A percentile compares a stretch with the other conserved stretches of the same genome.
Conservation (phyloP, 83 land plant species). For the Thuja plicata region DNA sequence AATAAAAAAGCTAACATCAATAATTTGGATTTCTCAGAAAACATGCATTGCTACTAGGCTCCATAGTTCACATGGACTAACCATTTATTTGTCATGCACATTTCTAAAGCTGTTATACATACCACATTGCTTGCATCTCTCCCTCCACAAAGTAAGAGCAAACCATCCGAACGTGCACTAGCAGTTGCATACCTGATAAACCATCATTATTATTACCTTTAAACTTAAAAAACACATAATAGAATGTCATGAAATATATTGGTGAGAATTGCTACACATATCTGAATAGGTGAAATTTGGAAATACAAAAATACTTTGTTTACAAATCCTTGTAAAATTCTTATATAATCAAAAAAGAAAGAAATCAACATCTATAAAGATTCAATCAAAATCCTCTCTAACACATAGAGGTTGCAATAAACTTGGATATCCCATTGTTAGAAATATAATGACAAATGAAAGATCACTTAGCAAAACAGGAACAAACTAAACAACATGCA, state of each 20-base stretch:
- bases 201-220: background rate
- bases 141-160: conserved; percentile 59
- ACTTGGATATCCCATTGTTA: background rate
- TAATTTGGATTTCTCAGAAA: background rate
- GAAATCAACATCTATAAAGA: background rate
- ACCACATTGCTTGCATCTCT: conserved; percentile 66
- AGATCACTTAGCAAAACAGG: background rate
- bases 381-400: background rate
- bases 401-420: background rate
- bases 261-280: background rate
- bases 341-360: background rate
- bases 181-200: conserved; percentile 54
- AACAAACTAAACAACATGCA: background rate
- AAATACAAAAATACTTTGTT: background rate
- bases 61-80: background rate
- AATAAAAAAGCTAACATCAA: background rate
- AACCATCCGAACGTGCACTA: conserved; percentile 59
- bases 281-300: background rate
- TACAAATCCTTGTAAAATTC: background rate
- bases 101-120: conserved; percentile 13
- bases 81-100: background rate
- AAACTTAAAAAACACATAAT: background rate
- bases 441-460: background rate
- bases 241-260: background rate
- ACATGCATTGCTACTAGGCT: background rate